Percentiles rank a stretch among this genome's conserved stretches.
These are phyloP conservation scores for Candida nanaspora DNA, from an alignment of 805 yeast genomes.

Conservation along the genomic window DNA sequence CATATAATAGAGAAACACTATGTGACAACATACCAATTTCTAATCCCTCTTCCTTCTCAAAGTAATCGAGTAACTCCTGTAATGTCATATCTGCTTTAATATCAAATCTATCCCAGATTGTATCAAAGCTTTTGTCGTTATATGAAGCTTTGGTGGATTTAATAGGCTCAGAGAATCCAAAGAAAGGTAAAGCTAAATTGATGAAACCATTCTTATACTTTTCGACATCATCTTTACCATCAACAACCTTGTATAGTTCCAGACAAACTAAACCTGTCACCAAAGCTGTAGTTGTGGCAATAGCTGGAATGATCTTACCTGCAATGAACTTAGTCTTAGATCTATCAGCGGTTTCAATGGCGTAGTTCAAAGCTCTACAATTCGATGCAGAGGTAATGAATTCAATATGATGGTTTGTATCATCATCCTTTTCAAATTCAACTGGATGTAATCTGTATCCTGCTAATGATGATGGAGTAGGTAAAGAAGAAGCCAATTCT, in stretches of 20 bases:
- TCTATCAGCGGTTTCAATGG: constrained; percentile 82
- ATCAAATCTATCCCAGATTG: constrained; percentile 93
- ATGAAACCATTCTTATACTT: constrained; percentile 89
- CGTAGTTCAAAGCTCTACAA: constrained; percentile 88
- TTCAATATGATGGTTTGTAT: constrained; percentile 91
- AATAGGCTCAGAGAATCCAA: constrained; percentile 95
- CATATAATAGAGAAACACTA: constrained; percentile 84
- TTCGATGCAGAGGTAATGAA: constrained; percentile 95
- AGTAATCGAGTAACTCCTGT: constrained; percentile 63
- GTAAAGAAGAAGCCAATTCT: constrained; percentile 68
- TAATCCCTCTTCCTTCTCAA: constrained; percentile 76
- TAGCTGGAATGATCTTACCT: constrained; percentile 97
- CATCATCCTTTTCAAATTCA: constrained; percentile 98
- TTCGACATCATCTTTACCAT: constrained; percentile 66
- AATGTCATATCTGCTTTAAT: constrained; percentile 71
- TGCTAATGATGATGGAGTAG: constrained; percentile 81
- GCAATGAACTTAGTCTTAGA: constrained; percentile 94
- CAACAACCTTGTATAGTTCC: constrained; percentile 87
- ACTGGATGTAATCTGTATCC: constrained; percentile 85
- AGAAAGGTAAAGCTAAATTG: constrained; percentile 88
- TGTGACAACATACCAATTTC: constrained; percentile 87
- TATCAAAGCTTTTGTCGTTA: constrained; percentile 72
- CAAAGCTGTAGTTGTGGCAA: constrained; percentile 97
- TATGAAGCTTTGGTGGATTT: constrained; percentile 77
- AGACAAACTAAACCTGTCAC: constrained; percentile 93